A percentile compares a stretch with the other conserved stretches of the same genome.
Evolutionary conservation across 331 rosid genomes (phyloP).

Genomic region (Stylosanthes scabra): DNA sequence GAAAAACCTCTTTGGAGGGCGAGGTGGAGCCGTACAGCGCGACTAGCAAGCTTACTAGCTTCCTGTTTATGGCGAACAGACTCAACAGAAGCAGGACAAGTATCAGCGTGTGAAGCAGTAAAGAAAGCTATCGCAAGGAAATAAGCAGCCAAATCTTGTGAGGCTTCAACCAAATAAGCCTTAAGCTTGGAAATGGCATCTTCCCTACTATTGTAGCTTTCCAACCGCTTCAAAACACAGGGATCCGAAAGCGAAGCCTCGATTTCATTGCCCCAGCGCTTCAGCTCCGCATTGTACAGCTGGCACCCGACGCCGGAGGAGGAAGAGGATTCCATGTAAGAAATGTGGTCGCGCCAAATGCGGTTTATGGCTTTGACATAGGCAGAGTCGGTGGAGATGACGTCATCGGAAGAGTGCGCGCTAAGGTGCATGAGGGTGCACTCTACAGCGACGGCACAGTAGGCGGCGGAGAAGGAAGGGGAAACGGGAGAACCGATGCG

Average conservation of each 20-base stretch:
- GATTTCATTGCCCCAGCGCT: slow-evolving; percentile 39
- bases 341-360: slow-evolving; percentile 34
- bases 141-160: slow-evolving; percentile 45
- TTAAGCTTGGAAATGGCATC: slow-evolving; percentile 44
- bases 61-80: not conserved
- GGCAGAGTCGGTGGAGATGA: not conserved
- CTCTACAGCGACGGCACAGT: slow-evolving; percentile 66
- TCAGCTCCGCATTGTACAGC: not conserved
- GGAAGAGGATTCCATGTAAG: not conserved
- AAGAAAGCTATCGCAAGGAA: slow-evolving; percentile 24
- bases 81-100: not conserved
- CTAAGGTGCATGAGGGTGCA: slow-evolving; percentile 38
- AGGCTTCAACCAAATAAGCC: slow-evolving; percentile 49
- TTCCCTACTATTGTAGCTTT: slow-evolving; percentile 34
- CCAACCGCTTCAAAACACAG: slow-evolving; percentile 33
- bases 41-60: not conserved
- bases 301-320: not conserved
- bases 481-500: slow-evolving; percentile 25
- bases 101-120: not conserved
- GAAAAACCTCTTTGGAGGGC: not conserved
- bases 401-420: not conserved
- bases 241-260: slow-evolving; percentile 54
- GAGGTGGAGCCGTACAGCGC: too few relatives aligned
- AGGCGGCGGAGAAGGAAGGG: slow-evolving; percentile 55
- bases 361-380: not conserved